Evolutionary conservation across 257 asterid species (phyloP).

Genomic region (Solanum chaucha): DNA sequence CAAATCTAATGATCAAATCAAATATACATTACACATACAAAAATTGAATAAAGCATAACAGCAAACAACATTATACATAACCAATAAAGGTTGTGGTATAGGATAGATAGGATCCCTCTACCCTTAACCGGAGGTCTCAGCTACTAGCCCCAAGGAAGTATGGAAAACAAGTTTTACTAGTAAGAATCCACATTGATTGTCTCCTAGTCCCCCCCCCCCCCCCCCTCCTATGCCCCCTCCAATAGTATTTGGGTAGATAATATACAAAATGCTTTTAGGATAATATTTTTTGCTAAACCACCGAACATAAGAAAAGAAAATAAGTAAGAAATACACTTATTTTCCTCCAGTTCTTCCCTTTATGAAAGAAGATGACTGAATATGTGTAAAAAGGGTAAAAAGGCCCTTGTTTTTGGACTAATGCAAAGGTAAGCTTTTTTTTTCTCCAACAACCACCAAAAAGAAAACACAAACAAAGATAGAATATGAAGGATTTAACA

Average conservation of each 20-base stretch:
- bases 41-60: background rate
- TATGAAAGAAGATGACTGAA: background rate
- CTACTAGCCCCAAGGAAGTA: background rate
- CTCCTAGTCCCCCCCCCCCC: too few relatives aligned
- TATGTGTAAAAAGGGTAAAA: background rate
- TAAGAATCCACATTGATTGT: too few relatives aligned
- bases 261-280: background rate
- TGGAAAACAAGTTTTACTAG: background rate
- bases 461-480: background rate
- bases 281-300: background rate
- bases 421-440: background rate
- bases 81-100: background rate
- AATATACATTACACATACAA: background rate
- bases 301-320: background rate
- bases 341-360: background rate
- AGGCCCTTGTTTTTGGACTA: background rate
- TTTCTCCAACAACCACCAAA: background rate
- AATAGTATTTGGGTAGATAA: background rate
- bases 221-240: background rate
- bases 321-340: background rate
- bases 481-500: background rate
- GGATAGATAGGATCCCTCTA: background rate
- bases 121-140: background rate
- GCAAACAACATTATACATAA: background rate
- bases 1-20: conserved; percentile 31